phyloP scores from a whole-genome alignment of 345 rosid species.

The Eucalyptus regnans region DNA sequence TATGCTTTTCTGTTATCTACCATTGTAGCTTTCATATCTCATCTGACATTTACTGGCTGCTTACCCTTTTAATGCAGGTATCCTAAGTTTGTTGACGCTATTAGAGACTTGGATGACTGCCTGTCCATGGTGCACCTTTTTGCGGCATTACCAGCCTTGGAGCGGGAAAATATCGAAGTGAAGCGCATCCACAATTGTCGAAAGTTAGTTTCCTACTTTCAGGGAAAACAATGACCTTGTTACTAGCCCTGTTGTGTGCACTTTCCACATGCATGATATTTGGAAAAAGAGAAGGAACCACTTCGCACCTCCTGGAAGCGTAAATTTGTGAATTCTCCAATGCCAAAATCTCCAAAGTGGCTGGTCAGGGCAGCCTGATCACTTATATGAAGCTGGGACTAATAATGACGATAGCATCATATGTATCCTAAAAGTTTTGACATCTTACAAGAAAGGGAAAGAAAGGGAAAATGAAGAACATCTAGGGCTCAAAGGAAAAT shows the following conservation, averaged over 20 bases:
- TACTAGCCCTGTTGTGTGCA: neutral
- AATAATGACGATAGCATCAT: neutral
- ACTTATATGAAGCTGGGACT: neutral
- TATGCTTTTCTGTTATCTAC: neutral
- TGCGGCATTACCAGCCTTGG: slow-evolving; percentile 78
- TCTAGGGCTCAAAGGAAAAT: neutral
- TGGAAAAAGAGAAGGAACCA: neutral
- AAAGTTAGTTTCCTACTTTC: slow-evolving; percentile 25
- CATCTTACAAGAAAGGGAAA: neutral
- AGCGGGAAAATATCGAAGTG: slow-evolving; percentile 68
- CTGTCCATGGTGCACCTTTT: slow-evolving; percentile 91
- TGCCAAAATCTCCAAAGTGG: neutral
- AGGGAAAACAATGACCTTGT: neutral
- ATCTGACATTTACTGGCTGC: neutral
- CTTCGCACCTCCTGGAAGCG: neutral
- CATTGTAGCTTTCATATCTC: neutral
- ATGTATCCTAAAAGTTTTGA: neutral
- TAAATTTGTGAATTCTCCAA: neutral
- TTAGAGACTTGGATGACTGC: slow-evolving; percentile 94
- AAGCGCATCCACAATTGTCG: slow-evolving; percentile 76
- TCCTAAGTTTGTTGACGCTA: slow-evolving; percentile 77
- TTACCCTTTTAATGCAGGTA: slow-evolving; percentile 35
- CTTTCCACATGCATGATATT: neutral
- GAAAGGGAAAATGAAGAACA: neutral
- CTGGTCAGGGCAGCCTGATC: neutral